Percentiles rank a stretch among this genome's conserved stretches.
Evolutionary conservation across 2,329 filamentous ascomycete species (phyloP).

Genomic region (Pyricularia sp.): DNA sequence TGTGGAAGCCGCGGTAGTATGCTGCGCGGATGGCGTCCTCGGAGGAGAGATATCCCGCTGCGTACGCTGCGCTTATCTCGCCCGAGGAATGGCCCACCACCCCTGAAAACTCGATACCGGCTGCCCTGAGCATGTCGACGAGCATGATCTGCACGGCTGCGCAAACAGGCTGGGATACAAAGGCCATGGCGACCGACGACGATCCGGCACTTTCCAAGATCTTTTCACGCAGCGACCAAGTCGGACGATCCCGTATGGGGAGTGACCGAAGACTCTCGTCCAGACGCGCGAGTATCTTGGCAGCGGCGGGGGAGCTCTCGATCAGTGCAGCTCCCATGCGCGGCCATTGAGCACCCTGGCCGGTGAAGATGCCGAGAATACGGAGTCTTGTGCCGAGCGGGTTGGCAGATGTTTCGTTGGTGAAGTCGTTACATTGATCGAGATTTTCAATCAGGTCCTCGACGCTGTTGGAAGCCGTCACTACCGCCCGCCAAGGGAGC

Average conservation of each 20-base stretch:
- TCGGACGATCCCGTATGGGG: not conserved
- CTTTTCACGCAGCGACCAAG: not conserved
- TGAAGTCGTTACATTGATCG: not conserved
- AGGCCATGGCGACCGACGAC: not conserved
- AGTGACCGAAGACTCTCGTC: not conserved
- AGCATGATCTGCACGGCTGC: slow-evolving; percentile 27
- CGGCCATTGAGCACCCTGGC: slow-evolving; percentile 18
- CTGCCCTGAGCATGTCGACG: slow-evolving; percentile 21
- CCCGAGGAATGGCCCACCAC: slow-evolving; percentile 22
- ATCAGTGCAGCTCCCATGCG: slow-evolving; percentile 15
- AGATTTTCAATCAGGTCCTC: not conserved
- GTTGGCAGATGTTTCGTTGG: not conserved
- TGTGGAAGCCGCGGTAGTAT: slow-evolving; percentile 10
- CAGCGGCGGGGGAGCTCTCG: not conserved
- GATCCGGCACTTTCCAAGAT: not conserved
- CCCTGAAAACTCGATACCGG: slow-evolving; percentile 12
- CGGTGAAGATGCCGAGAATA: slow-evolving; percentile 17
- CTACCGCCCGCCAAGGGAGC: not conserved
- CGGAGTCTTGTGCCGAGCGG: slow-evolving; percentile 3
- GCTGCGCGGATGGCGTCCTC: slow-evolving; percentile 10
- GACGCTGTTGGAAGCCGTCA: not conserved
- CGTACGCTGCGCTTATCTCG: slow-evolving; percentile 21
- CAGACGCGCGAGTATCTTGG: not conserved
- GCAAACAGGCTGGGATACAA: slow-evolving; percentile 18
- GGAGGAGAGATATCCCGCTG: slow-evolving; percentile 11